Base-by-base conservation (phyloP, 495 filamentous ascomycete genomes). In the Daldinia concentrica region DNA sequence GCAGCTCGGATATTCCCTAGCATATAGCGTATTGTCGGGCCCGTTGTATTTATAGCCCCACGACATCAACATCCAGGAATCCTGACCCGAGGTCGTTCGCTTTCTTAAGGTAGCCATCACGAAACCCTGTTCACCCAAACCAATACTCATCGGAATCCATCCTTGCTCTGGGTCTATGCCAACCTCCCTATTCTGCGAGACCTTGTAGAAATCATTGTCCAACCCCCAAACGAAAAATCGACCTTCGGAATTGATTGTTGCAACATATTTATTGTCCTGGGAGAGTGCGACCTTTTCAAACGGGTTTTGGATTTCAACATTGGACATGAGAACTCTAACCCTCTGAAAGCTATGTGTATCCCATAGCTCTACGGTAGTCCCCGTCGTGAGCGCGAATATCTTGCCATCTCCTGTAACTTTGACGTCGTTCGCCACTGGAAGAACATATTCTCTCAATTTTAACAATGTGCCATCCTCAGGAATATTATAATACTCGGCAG, bases 11-110 rank as follows among this genome's bases (percentile, higher is more conserved):
- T 19, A 60, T 24, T 60, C 37, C 14, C 27, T 17, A 9, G 36
- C 36, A 22, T 45, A 30, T 7, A 60, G 57, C 22, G 36, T 60
- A 4, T 60, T 60, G 1, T 60, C 57, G 2, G 57, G 57, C 0
- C 57, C 57, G 0, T 60, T 14, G 36, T 60, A 32, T 30, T 43
- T 60, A 60, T 60, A 60, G 4, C 57, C 57, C 57, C 57, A 60
- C 12, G 22, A 29, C n/a, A 60, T 29, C 0, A 30, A 11, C 57
- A 45, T 60, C 57, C 57, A 60, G 19, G 19, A 9, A 24, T 60
- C 57, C 12, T 48, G 24, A 24, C 24, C 37, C 7, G 39, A n/a
- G 2, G 36, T 6, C 11, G 11, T 24, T 19, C 14, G 26, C 37
- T 45, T 60, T 60, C 14, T 45, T 15, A 60, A 4, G 24, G 24